phyloP scores from a whole-genome alignment of 495 filamentous ascomycete species.

The Penicillium goetzii region DNA sequence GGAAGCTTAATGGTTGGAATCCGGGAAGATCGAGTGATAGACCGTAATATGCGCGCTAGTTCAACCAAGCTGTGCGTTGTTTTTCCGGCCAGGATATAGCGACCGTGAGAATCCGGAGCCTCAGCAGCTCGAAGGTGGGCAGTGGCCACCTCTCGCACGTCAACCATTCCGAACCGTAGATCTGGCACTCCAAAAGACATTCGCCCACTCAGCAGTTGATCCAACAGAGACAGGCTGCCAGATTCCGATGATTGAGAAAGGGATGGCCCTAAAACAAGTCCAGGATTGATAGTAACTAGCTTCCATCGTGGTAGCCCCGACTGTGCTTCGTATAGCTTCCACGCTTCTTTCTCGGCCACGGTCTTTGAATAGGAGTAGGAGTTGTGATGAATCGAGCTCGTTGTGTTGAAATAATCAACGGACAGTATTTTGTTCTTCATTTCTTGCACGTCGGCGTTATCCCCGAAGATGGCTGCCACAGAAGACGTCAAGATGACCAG shows the following conservation, averaged over 20 bases:
- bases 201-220: constrained; percentile 18
- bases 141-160: constrained; percentile 23
- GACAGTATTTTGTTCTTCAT: no score
- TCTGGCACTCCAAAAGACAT: constrained; percentile 15
- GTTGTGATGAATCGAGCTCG: no score
- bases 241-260: constrained; percentile 24
- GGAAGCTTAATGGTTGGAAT: constrained; percentile 21
- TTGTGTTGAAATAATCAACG: no score
- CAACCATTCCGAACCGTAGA: constrained; percentile 17
- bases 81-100: constrained; percentile 20
- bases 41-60: constrained; percentile 18
- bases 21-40: constrained; percentile 15
- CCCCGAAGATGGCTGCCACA: no score
- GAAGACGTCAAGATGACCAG: no score
- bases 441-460: no score
- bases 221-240: constrained; percentile 23
- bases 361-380: no score
- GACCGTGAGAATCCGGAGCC: constrained; percentile 13
- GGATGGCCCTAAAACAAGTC: constrained; percentile 6
- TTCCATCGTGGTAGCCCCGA: no score
- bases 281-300: no score
- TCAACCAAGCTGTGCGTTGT: constrained; percentile 19
- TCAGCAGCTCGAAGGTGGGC: constrained; percentile 18
- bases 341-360: no score
- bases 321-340: no score